Conservation (phyloP, 352 stramenopile genomes). For the Phytopythium chamaehyphon region DNA sequence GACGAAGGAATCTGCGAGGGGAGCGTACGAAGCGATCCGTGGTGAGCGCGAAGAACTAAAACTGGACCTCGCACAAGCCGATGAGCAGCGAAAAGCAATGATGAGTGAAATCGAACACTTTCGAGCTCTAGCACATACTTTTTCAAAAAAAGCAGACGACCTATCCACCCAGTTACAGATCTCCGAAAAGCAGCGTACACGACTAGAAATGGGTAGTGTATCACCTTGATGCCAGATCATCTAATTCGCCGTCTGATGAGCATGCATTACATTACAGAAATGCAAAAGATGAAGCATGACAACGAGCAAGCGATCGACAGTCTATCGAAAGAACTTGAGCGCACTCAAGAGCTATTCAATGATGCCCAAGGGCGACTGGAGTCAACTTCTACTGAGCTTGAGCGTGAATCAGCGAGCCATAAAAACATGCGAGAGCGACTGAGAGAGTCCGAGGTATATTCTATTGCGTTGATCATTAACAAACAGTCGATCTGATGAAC, state of each 20-base stretch:
- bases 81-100: constrained; percentile 38
- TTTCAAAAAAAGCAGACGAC: constrained; percentile 48
- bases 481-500: no score
- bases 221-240: neutral
- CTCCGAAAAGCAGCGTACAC: constrained; percentile 33
- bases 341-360: constrained; percentile 24
- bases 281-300: constrained; percentile 24
- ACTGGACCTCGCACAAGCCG: constrained; percentile 42
- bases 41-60: constrained; percentile 58
- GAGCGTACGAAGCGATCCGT: constrained; percentile 58
- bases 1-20: constrained; percentile 59
- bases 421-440: constrained; percentile 40
- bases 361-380: constrained; percentile 25
- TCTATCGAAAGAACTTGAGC: constrained; percentile 26
- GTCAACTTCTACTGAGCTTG: constrained; percentile 29
- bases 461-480: no score
- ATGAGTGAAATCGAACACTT: constrained; percentile 49
- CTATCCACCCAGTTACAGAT: constrained; percentile 44
- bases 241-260: neutral
- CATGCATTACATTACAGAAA: constrained; percentile 19
- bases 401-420: constrained; percentile 41
- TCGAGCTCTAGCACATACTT: constrained; percentile 43
- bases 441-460: constrained; percentile 50
- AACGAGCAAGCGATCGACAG: constrained; percentile 28
- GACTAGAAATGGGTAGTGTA: constrained; percentile 27